These are phyloP conservation scores for Sporothrix brunneoviolacea DNA, from an alignment of 2,329 filamentous ascomycete species.

Conservation along the genomic window DNA sequence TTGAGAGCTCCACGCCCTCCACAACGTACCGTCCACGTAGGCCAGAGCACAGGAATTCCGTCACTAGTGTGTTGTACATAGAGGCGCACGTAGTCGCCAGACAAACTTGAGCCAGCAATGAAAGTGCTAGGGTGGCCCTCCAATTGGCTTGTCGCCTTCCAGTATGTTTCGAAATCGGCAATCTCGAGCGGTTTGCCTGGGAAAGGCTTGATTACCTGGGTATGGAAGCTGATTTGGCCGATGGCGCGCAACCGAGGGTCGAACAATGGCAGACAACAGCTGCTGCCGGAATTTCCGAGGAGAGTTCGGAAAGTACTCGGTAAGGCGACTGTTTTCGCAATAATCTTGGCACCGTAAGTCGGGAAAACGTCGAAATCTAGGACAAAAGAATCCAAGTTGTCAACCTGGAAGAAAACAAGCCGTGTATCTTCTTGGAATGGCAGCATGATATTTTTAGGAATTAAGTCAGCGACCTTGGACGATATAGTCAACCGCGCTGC, in stretches of 20 bases:
- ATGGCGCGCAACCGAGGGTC: constrained; percentile 88
- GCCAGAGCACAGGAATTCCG: constrained; percentile 79
- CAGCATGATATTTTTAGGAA: constrained; percentile 90
- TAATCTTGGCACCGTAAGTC: constrained; percentile 94
- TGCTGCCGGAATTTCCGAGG: constrained; percentile 65
- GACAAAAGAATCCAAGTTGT: constrained; percentile 85
- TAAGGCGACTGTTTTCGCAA: constrained; percentile 88
- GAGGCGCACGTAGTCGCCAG: constrained; percentile 87
- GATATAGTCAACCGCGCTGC: constrained; percentile 93
- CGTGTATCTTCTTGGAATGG: constrained; percentile 95
- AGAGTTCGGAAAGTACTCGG: constrained; percentile 77
- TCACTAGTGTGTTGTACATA: constrained; percentile 91
- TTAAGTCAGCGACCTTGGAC: constrained; percentile 90
- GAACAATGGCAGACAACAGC: constrained; percentile 82
- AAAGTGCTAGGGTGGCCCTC: constrained; percentile 80
- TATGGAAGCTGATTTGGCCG: constrained; percentile 88
- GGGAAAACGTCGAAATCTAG: constrained; percentile 98
- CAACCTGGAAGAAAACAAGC: constrained; percentile 90
- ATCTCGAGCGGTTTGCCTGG: constrained; percentile 88
- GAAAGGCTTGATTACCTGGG: constrained; percentile 95
- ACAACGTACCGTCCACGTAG: constrained; percentile 71
- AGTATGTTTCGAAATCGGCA: constrained; percentile 97
- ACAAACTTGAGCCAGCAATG: constrained; percentile 89
- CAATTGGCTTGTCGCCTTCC: constrained; percentile 94
- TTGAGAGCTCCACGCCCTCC: constrained; percentile 37